These are phyloP conservation scores for Volvox carteri DNA, from an alignment of 163 green algal genomes.

Conservation along the genomic window DNA sequence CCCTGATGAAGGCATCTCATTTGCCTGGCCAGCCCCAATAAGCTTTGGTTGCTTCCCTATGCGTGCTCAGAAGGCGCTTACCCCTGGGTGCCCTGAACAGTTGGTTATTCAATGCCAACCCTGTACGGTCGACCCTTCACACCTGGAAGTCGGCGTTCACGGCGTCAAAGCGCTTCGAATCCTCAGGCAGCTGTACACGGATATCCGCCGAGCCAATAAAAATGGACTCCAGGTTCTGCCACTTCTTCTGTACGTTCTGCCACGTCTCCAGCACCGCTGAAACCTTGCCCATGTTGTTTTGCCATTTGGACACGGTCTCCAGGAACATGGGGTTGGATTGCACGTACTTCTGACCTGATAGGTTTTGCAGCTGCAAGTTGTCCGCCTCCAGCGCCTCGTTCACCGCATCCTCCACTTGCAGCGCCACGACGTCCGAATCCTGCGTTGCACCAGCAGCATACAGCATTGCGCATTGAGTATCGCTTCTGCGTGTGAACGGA, in stretches of 20 bases:
- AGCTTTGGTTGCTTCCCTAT: too few relatives aligned
- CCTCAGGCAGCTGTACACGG: slow-evolving; percentile 91
- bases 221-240: slow-evolving; percentile 93
- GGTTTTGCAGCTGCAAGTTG: slow-evolving; percentile 92
- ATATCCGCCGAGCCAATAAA: slow-evolving; percentile 94
- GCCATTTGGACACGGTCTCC: slow-evolving; percentile 88
- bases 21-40: too few relatives aligned
- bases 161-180: slow-evolving; percentile 90
- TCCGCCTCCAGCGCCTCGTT: slow-evolving; percentile 92
- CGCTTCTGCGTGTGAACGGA: too few relatives aligned
- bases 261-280: slow-evolving; percentile 87
- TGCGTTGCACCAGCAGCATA: too few relatives aligned
- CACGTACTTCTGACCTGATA: slow-evolving; percentile 92
- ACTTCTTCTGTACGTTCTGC: slow-evolving; percentile 94
- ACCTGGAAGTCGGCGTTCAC: slow-evolving; percentile 91
- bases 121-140: neutral
- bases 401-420: slow-evolving; percentile 68
- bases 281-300: slow-evolving; percentile 89
- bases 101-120: too few relatives aligned
- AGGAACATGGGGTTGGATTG: slow-evolving; percentile 91
- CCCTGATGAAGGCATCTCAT: too few relatives aligned
- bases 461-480: too few relatives aligned
- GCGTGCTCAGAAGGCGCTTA: too few relatives aligned
- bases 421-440: slow-evolving; percentile 79
- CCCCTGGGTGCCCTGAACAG: too few relatives aligned